Evolutionary conservation across 345 rosid genomes (phyloP), one percentile per base, ranked within the genome.

Genomic region (Microthlaspi erraticum): DNA sequence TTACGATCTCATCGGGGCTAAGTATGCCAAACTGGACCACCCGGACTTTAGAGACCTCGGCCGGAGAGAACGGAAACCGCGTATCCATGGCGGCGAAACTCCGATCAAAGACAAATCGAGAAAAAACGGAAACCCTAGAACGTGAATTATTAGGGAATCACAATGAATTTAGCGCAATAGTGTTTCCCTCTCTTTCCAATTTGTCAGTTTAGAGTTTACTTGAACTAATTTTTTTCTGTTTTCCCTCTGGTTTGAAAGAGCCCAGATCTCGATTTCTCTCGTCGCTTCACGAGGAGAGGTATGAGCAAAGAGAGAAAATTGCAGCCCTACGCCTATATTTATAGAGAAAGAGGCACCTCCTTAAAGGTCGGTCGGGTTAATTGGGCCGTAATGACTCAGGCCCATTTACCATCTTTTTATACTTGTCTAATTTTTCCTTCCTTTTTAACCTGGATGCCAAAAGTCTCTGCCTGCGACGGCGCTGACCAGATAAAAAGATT

Each of bases 1-100:
- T 88, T 91, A 91, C 99, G 46, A 94, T 94, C 82, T 94, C 95
- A 18, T 91, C 99, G 62, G 99, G 97, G 68, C 96, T 88, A 78
- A 94, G 82, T 29, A 94, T 89, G 74, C 99, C 93, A 75, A 94
- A 94, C 83, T 94, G 99, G 50, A 94, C 95, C 74, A 75, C 26
- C 43, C 89, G 96, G 83, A 91, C 97, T 67, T 85, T 93, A 55
- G 97, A 86, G 10, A 91, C 96, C 81, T 93, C 98, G 66, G 97
- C 97, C 57, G 98, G 97, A 13, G 97, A 91, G 78, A 58, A 91
- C 2, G 95, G 87, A 51, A 91, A 91, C 5, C 97, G 81, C 44
- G 80, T 73, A 83, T 94, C 95, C 84, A 81, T 81, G 70, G 34
- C 70, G 59, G 73, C 60, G 29, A 61, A 33, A 13, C 70, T 74